A percentile compares a stretch with the other conserved stretches of the same genome.
Conservation (phyloP, 1,139 yeast genomes). For the Debaryomycetaceae sp. region DNA sequence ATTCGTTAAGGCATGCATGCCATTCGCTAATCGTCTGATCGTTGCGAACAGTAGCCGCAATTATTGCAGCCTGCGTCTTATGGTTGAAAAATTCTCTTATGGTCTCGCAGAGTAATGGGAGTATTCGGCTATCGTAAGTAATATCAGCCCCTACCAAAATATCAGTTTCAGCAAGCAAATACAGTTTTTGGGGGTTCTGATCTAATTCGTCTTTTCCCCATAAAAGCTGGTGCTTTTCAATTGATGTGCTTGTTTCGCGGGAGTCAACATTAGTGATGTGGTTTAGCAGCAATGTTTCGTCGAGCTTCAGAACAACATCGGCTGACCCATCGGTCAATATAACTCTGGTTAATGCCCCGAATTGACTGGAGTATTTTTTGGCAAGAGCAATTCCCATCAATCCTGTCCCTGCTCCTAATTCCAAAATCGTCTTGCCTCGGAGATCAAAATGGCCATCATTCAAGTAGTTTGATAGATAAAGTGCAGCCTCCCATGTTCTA, state of each 20-base stretch:
- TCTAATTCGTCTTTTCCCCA: constrained; percentile 52
- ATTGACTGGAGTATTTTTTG: constrained; percentile 19
- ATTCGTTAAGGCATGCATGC: constrained; percentile 36
- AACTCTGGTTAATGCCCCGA: constrained; percentile 23
- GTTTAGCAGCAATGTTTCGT: constrained; percentile 48
- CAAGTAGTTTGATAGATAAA: constrained; percentile 57
- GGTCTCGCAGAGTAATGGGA: constrained; percentile 54
- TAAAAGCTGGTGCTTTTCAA: constrained; percentile 26
- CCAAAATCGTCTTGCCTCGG: constrained; percentile 42
- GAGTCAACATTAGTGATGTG: constrained; percentile 10
- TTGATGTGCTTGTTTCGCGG: constrained; percentile 3
- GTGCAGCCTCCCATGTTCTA: constrained; percentile 93
- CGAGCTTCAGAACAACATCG: constrained; percentile 51
- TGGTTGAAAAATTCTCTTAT: constrained; percentile 36
- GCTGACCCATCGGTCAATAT: constrained; percentile 78
- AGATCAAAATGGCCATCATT: constrained; percentile 11
- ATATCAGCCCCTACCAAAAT: constrained; percentile 78
- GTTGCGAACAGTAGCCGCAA: constrained; percentile 76
- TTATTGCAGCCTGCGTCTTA: constrained; percentile 35
- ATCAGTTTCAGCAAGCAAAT: constrained; percentile 22
- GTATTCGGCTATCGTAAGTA: constrained; percentile 67
- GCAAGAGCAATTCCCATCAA: constrained; percentile 62
- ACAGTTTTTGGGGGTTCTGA: constrained; percentile 19
- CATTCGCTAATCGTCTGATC: constrained; percentile 53
- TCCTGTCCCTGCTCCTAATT: constrained; percentile 91